A percentile compares a stretch with the other conserved stretches of the same genome.
phyloP scores from a whole-genome alignment of 2,329 filamentous ascomycete genomes.

The Alternaria incomplexa region DNA sequence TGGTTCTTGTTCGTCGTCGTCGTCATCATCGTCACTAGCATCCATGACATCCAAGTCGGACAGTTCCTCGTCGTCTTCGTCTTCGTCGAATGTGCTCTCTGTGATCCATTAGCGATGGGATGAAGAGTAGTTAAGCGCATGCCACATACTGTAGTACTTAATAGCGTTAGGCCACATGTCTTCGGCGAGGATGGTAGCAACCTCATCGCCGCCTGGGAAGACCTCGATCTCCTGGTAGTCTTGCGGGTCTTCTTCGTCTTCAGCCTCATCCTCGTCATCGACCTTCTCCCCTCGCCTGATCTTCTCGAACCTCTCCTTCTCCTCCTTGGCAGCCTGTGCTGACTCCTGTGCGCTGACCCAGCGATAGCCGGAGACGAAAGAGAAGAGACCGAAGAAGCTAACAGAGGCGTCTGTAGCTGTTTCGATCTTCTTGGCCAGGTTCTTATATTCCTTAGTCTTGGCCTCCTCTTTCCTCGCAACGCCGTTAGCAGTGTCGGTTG shows the following conservation, averaged over 20 bases:
- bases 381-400: slow-evolving; percentile 92
- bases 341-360: slow-evolving; percentile 77
- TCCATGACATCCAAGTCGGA: slow-evolving; percentile 68
- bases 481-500: slow-evolving; percentile 29
- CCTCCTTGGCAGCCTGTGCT: slow-evolving; percentile 64
- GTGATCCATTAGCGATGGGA: slow-evolving; percentile 46
- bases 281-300: slow-evolving; percentile 49
- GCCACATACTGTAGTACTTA: slow-evolving; percentile 85
- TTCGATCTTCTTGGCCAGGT: slow-evolving; percentile 61
- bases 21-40: slow-evolving; percentile 56
- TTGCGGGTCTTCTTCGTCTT: slow-evolving; percentile 65
- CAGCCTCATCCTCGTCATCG: slow-evolving; percentile 43
- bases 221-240: slow-evolving; percentile 77
- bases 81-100: slow-evolving; percentile 64
- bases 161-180: slow-evolving; percentile 89
- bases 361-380: slow-evolving; percentile 69
- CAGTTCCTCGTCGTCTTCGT: slow-evolving; percentile 59
- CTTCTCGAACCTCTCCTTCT: slow-evolving; percentile 63
- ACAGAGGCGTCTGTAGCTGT: slow-evolving; percentile 67
- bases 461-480: slow-evolving; percentile 61
- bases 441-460: slow-evolving; percentile 60
- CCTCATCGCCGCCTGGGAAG: slow-evolving; percentile 83
- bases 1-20: slow-evolving; percentile 60
- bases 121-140: not conserved
- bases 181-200: slow-evolving; percentile 81